A percentile compares a stretch with the other conserved stretches of the same genome.
These are phyloP conservation scores for Striga asiatica DNA, from an alignment of 257 asterid species.

Conservation along the genomic window DNA sequence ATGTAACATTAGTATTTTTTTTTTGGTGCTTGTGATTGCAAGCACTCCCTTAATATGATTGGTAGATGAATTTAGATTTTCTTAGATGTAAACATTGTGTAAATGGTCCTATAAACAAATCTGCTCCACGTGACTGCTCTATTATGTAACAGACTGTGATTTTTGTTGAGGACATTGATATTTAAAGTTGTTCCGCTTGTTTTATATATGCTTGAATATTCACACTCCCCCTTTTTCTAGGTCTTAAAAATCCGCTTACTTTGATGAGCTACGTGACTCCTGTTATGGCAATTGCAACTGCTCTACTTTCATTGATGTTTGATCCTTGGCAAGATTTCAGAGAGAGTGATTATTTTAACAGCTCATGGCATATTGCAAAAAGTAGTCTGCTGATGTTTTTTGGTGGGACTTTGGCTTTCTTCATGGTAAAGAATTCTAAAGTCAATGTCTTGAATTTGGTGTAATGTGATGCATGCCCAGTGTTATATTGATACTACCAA, in stretches of 20 bases:
- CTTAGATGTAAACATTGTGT: too few relatives aligned
- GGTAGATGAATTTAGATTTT: too few relatives aligned
- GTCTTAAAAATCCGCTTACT: conserved; percentile 92
- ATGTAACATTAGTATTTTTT: too few relatives aligned
- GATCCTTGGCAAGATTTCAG: conserved; percentile 93
- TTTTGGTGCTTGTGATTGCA: neutral
- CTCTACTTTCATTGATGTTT: conserved; percentile 61
- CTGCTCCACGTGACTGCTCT: too few relatives aligned
- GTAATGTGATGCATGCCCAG: neutral
- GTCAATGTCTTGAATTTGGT: neutral
- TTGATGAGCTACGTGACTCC: conserved; percentile 97
- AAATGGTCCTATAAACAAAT: too few relatives aligned
- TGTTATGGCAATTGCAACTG: conserved; percentile 89
- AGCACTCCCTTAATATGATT: neutral
- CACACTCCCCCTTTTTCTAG: conserved; percentile 28
- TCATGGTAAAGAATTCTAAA: conserved; percentile 54
- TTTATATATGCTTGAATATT: conserved; percentile 8
- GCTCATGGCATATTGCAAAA: conserved; percentile 65
- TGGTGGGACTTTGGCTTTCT: conserved; percentile 96
- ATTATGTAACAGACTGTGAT: too few relatives aligned
- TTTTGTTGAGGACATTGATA: neutral
- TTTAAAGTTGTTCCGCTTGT: neutral
- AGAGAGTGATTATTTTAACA: conserved; percentile 56
- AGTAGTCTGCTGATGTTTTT: conserved; percentile 91
- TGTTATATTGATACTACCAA: neutral